Evolutionary conservation across 1,284 basidiomycete genomes (phyloP), one percentile per base, ranked within the genome.

Genomic region (Rhodotorula sp.): DNA sequence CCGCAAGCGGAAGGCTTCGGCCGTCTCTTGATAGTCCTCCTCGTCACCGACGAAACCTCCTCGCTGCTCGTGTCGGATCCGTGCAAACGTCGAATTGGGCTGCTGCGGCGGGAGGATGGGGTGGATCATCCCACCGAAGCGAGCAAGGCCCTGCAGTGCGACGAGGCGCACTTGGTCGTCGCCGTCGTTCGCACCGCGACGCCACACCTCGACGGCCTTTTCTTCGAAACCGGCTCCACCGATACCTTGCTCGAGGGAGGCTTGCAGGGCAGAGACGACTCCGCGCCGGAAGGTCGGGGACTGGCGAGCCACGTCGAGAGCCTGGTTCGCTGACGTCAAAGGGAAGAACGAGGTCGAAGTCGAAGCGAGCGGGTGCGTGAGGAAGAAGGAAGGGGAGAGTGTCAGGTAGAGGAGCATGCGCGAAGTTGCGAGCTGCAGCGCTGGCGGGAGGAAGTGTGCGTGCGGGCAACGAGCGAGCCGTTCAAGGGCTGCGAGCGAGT

Each of bases 321-420:
- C 46, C 7, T 29, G 17, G 18, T 22, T 48, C 18, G 72, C 58
- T 2, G 66, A 63, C 1, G 73, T 67, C 1, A 70, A 48, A 4
- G 70, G 68, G 68, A 49, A 74, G 70, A 70, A 72, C 4, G 71
- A 64, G 26, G 67, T 29, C 26, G 68, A 60, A 33, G 67, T 59
- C 6, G 71, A 54, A 1, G 66, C 48, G 57, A 64, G 46, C 1
- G 71, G 62, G 60, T 63, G 65, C 10, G 59, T 37, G 8, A 58
- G 45, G 48, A 63, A 64, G 64, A 70, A 72, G n/a, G 73, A 33
- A 2, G 72, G 72, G 3, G 70, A 67, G 37, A 75, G 71, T 8
- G 68, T 46, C 54, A 75, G 67, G 64, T 62, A 69, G 48, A 75
- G 73, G 33, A 75, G 73, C 33, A 75, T 67, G 44, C 73, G 73